Evolutionary conservation across 306 rosid genomes (phyloP).

Genomic region (Senna siamea): DNA sequence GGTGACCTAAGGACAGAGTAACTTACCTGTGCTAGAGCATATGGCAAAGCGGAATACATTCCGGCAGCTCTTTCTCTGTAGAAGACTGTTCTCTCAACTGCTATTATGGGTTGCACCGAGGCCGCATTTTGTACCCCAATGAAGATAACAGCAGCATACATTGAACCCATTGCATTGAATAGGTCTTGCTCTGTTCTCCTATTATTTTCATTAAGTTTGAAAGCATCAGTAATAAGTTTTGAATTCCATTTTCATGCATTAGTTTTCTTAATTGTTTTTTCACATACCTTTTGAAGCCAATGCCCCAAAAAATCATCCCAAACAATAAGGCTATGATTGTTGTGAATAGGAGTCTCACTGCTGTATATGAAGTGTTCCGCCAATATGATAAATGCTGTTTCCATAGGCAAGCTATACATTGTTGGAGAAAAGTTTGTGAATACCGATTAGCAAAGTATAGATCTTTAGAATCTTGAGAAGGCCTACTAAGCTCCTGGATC

Average conservation of each 20-base stretch:
- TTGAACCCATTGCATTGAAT: conserved; percentile 57
- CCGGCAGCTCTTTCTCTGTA: conserved; percentile 63
- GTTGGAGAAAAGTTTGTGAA: conserved; percentile 1
- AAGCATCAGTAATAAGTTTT: not conserved
- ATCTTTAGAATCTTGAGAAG: conserved; percentile 15
- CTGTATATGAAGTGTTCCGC: conserved; percentile 28
- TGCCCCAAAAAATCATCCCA: conserved; percentile 21
- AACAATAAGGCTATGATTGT: conserved; percentile 25
- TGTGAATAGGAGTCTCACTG: conserved; percentile 28
- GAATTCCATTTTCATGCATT: not conserved
- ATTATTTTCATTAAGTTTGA: conserved; percentile 4
- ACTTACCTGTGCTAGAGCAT: conserved; percentile 56
- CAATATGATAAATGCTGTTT: conserved; percentile 28
- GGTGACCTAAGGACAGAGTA: too few relatives aligned
- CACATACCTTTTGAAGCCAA: conserved; percentile 27
- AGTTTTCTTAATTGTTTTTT: not conserved
- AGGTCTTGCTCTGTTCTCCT: conserved; percentile 48
- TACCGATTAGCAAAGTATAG: conserved; percentile 5
- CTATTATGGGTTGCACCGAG: conserved; percentile 47
- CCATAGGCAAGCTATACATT: conserved; percentile 26
- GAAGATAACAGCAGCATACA: conserved; percentile 55
- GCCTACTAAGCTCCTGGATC: conserved; percentile 21
- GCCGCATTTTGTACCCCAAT: conserved; percentile 51
- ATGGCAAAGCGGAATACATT: conserved; percentile 58
- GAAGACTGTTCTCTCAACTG: conserved; percentile 52